Evolutionary conservation across 2,329 filamentous ascomycete species (phyloP), one percentile per base, ranked within the genome.

Genomic region (Tolypocladium inflatum): DNA sequence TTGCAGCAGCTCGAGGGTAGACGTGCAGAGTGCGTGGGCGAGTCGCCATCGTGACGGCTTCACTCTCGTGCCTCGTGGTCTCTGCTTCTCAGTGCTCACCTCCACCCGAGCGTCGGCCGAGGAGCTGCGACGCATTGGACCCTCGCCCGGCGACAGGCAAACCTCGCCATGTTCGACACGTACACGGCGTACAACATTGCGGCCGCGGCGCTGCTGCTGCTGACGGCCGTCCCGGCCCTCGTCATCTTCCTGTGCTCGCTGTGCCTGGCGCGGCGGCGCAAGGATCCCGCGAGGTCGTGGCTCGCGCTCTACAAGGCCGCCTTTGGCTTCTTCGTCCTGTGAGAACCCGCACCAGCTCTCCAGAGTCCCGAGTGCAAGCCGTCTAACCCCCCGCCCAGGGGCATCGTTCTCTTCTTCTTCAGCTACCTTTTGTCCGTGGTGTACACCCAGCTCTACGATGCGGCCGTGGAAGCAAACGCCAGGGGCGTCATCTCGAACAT

Each of bases 291-390:
- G 1, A 60, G 67, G 41, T 60, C 54, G 35, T 69, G 64, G 21
- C 63, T 68, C 15, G 60, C 53, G 2, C 66, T 59, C 21, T 63
- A 67, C 54, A 70, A 68, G 51, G 4, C 56, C 1, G 66, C 67
- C 0, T 59, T 71, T 13, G 56, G 59, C 1, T 53, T 65, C 0
- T 71, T 64, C 35, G 42, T 59, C 5, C 30, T 64, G 71, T 73
- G 54, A 53, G 68, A 45, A 15, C 51, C 4, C 10, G 26, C 26
- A 8, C 45, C 48, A 1, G 4, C 30, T 7, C 17, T n/a, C 48
- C 7, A 26, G 19, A 3, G 11, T n/a, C 26, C 17, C 17, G 7
- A 7, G 30, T 8, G 26, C 48, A 9, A 9, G 48, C 48, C 26
- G 26, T 50, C 43, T 37, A n/a, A 45, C 23, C 30, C 10, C 10